phyloP scores from a whole-genome alignment of 2,329 filamentous ascomycete species.

The Monosporascus cannonballus region DNA sequence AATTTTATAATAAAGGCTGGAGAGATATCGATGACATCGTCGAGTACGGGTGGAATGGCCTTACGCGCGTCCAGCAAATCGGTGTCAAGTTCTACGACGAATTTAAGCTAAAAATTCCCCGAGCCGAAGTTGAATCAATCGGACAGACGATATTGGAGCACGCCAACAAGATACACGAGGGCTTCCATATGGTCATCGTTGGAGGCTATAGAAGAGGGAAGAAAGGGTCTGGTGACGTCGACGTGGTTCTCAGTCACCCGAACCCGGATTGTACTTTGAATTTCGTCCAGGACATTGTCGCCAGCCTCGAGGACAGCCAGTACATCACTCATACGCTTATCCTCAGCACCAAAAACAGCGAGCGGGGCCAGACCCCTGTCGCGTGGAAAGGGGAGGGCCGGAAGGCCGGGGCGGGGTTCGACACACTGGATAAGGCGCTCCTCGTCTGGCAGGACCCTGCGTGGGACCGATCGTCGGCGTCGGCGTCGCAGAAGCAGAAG shows the following conservation, averaged over 20 bases:
- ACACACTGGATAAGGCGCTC: conserved; percentile 84
- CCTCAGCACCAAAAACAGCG: conserved; percentile 62
- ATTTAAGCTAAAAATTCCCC: conserved; percentile 64
- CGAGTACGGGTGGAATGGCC: conserved; percentile 68
- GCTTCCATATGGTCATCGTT: conserved; percentile 57
- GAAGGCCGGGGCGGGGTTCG: conserved; percentile 60
- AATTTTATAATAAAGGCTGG: conserved; percentile 79
- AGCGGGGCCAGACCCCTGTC: conserved; percentile 60
- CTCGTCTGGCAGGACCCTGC: conserved; percentile 81
- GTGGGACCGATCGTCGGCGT: conserved; percentile 32
- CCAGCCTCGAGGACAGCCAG: conserved; percentile 58
- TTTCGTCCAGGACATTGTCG: conserved; percentile 68
- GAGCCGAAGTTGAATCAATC: conserved; percentile 68
- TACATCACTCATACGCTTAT: conserved; percentile 80
- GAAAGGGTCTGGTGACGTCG: conserved; percentile 68
- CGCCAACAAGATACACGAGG: conserved; percentile 55
- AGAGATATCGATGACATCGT: conserved; percentile 79
- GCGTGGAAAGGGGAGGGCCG: conserved; percentile 42
- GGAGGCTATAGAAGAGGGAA: conserved; percentile 82
- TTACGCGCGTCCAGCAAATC: conserved; percentile 83
- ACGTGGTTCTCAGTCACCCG: conserved; percentile 76
- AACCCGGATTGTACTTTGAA: conserved; percentile 60
- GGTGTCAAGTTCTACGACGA: conserved; percentile 93
- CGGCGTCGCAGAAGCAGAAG: conserved; percentile 26
- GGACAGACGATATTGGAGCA: conserved; percentile 56